Base-by-base conservation (phyloP, 164 flowering plant species). In the Aristolochia contorta region DNA sequence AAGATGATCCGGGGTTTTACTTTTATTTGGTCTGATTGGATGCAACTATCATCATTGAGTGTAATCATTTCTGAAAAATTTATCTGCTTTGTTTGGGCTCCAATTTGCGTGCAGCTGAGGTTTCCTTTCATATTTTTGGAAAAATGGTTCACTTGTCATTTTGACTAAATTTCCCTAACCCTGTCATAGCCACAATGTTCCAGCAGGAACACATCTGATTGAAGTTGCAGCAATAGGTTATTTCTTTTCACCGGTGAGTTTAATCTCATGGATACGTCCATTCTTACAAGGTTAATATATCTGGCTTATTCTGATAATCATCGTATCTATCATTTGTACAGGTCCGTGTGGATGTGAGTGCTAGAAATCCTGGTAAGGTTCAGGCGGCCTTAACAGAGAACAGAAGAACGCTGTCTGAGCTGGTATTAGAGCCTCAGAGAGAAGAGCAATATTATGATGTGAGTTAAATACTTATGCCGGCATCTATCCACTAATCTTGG, bases 311-410 rank as follows among this genome's bases (percentile, higher is more conserved):
- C 58, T 33, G 46, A 4, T 20, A 19, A 63, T 70, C 41, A 12
- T 54, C 22, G 16, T 53, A 2, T 59, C 12, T 65, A 47, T 61
- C 16, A 57, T 57, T 47, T 65, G 46, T 63, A 52, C 71, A 93
- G 99, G 97, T 94, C 19, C 86, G 99, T 55, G 88, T 94, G 62
- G 97, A 91, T 82, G 90, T 94, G 57, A 94, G 99, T 75, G 89
- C 97, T 52, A 85, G 99, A 77, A 76, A 91, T 72, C 93, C 85
- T 53, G 97, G 99, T 59, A 86, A 88, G 79, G 79, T 94, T 77
- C 93, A 89, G 69, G 97, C 99, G 61, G 89, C 99, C 24, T 68
- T 91, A 66, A 91, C 96, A 47, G 99, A 91, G 69, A 94, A 70
- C 75, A 81, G 99, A 67, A 86, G 80, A 66, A 76, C 77, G 24